Conservation (phyloP, 2,329 filamentous ascomycete species). For the Fusarium dimerum region DNA sequence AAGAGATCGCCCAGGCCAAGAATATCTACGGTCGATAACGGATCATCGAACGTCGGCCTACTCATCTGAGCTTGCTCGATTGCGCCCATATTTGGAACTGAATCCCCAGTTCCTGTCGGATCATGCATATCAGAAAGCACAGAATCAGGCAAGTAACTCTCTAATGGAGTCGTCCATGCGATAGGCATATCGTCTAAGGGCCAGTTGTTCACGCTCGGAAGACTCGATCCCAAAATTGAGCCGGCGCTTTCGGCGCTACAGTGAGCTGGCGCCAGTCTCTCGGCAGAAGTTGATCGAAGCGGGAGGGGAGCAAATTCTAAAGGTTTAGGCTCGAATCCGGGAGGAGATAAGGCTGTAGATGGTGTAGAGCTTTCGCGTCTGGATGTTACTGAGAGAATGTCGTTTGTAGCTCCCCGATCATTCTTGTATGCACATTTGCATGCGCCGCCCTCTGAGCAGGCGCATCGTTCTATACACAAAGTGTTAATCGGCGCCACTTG, state of each 20-base stretch:
- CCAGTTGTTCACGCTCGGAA: not conserved
- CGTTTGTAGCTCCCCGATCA: not conserved
- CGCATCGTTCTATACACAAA: conserved; percentile 3
- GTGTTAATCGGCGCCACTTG: not conserved
- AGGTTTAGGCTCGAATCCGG: accelerated
- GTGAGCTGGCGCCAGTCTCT: not conserved
- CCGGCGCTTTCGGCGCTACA: not conserved
- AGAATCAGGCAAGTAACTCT: not conserved
- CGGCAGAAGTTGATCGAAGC: not conserved
- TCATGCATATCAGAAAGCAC: not conserved
- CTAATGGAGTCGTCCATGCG: not conserved
- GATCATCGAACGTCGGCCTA: not conserved
- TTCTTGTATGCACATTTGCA: conserved; percentile 11
- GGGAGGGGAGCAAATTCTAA: not conserved
- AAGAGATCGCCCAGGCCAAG: not conserved
- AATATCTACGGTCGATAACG: not conserved
- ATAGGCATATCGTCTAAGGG: not conserved
- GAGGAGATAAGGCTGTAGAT: not conserved
- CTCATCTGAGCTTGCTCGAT: not conserved
- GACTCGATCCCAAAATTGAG: not conserved
- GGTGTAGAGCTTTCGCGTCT: not conserved
- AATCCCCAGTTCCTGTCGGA: not conserved
- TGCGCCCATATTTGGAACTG: not conserved
- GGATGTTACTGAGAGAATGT: not conserved
- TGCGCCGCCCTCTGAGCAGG: conserved; percentile 3